Conservation (phyloP, 257 asterid genomes). For the Solanum tarijense region DNA sequence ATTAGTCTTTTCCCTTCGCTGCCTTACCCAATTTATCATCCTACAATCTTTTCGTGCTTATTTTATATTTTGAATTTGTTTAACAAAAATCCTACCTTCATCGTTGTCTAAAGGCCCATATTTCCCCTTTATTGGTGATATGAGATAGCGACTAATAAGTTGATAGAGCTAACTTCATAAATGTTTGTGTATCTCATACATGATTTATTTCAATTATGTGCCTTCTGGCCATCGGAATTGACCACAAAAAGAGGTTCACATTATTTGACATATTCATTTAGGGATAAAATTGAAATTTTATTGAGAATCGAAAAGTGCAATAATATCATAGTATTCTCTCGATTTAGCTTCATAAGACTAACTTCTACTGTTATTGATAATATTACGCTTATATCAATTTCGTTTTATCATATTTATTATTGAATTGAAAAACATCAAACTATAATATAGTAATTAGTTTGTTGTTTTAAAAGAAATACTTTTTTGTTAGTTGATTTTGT, state of each 20-base stretch:
- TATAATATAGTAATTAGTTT: too few relatives aligned
- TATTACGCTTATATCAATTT: too few relatives aligned
- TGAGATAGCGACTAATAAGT: background rate
- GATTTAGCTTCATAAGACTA: too few relatives aligned
- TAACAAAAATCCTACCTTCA: background rate
- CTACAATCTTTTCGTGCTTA: background rate
- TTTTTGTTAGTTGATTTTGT: background rate
- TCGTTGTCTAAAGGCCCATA: background rate
- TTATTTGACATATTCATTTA: background rate
- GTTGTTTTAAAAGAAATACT: background rate
- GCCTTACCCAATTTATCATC: background rate
- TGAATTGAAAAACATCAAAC: background rate
- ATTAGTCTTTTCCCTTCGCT: background rate
- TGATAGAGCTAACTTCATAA: background rate
- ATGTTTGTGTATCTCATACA: background rate
- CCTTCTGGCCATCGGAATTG: background rate
- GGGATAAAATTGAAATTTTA: background rate
- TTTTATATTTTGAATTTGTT: too few relatives aligned
- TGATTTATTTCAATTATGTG: background rate
- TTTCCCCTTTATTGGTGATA: background rate
- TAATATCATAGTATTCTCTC: background rate
- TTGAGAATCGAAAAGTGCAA: background rate
- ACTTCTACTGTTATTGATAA: too few relatives aligned
- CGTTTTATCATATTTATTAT: background rate
- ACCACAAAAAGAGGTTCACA: background rate